Base-by-base conservation (phyloP, 768 basidiomycete genomes). In the Leccinellum albellum region DNA sequence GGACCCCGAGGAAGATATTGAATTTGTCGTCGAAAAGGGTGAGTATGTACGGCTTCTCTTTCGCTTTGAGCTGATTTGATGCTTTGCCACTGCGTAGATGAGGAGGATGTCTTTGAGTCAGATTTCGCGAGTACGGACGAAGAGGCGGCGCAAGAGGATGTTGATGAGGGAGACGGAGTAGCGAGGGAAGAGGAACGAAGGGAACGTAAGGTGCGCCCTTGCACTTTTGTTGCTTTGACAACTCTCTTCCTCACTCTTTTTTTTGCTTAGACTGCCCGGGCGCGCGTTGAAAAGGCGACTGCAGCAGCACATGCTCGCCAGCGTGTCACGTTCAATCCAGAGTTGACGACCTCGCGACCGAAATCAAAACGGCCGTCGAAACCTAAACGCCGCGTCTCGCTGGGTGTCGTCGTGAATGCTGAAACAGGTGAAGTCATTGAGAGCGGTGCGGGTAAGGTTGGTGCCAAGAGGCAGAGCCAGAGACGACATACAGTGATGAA, bases 61-160 rank as follows among this genome's bases (percentile, higher is more conserved):
- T 26, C 50, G 8, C 12, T 47, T 45, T 2, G 45, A 23, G 15
- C 24, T 20, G 6, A 40, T 6, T 14, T 44, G 51, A 4, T 5
- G 20, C 17, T 32, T 52, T 47, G 7, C n/a, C 24, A 20, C 14
- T 35, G 15, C 51, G 3, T 53, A 91, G 91, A 89, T 51, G 91
- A 94, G 68, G 85, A 89, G 61, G 91, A 93, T 64, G 68, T 87
- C 8, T 90, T 91, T 57, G 90, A 81, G 61, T 89, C 88, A 10
- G 91, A 94, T 69, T 94, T 94, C 65, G 88, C 85, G 60, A 89
- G 87, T 61, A 93, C 91, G 0, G 91, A 93, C 56, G 90, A 90
- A 45, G 82, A 80, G 55, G 75, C 69, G 35, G 78, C 71, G 1
- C 79, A 80, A n/a, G 79, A 80, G 24, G 81, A 79, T 12, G 74